Base-by-base conservation (phyloP, 2,329 filamentous ascomycete species). In the Venturia aucupariae region DNA sequence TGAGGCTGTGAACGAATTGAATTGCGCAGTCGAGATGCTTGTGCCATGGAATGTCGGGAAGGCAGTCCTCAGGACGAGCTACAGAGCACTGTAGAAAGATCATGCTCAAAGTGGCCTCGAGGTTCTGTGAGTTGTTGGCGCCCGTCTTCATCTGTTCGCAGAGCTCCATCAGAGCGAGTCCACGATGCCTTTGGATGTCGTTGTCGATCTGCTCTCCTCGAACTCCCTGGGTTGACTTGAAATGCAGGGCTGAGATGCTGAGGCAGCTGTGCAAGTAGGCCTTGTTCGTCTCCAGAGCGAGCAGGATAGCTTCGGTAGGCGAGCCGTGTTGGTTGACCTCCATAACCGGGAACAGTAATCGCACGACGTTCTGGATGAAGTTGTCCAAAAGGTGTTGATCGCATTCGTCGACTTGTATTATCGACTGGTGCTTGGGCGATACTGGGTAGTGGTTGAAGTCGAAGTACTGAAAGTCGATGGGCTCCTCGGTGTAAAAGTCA, bases 71-170 rank as follows among this genome's bases (percentile, higher is more conserved):
- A 42, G 89, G 86, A 70, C 90, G 86, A 63, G 93, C 93, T 68
- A 97, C 93, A 32, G 90, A 88, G 78, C 90, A 94, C 74, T 96
- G 91, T 80, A 97, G 95, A 79, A 96, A 94, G 74, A 97, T 96
- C 85, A 97, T 92, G 62, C 90, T 92, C 5, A 97, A 83, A 0
- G 92, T 92, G 1, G 93, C 92, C 76, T 97, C 93, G 15, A 97
- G 85, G 70, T 96, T 95, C 75, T 94, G 86, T 66, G 89, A 84
- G 55, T 96, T 92, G 72, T 96, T 83, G 72, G 88, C 87, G 72
- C 97, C 92, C 66, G 83, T 82, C 72, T 87, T 86, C 64, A 97
- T 83, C 0, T 90, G 87, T 67, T 92, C 86, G 74, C 92, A 96
- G 3, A 97, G 83, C 69, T 90, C 86, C 10, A 89, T 88, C 70